These are phyloP conservation scores for Fraxinus albicans DNA, from an alignment of 305 asterid genomes.

Conservation along the genomic window DNA sequence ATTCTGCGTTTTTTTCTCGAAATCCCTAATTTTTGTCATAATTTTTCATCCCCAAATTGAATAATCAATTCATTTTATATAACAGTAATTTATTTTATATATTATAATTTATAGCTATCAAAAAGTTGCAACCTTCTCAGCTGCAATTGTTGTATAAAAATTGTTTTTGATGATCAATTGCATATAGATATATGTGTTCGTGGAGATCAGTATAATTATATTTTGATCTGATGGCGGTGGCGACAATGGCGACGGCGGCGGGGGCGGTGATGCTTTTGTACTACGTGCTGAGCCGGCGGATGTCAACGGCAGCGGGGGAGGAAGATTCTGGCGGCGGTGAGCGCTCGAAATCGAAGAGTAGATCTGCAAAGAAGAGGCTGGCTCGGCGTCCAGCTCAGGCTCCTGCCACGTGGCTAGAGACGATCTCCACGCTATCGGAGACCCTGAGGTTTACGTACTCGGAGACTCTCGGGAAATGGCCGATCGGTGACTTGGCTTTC, in stretches of 20 bases:
- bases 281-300: constrained; percentile 64
- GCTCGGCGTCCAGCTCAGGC: constrained; percentile 88
- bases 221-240: constrained; percentile 62
- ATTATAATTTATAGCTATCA: neutral
- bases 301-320: constrained; percentile 32
- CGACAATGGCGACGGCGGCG: constrained; percentile 87
- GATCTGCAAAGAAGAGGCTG: constrained; percentile 60
- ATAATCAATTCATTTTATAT: neutral
- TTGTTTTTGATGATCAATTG: neutral
- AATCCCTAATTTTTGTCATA: neutral
- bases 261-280: constrained; percentile 74
- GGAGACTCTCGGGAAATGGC: constrained; percentile 94
- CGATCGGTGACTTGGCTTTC: constrained; percentile 86
- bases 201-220: constrained; percentile 10
- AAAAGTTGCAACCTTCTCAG: neutral
- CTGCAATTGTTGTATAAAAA: neutral
- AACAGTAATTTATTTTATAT: neutral
- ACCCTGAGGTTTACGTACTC: constrained; percentile 82
- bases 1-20: neutral
- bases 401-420: constrained; percentile 89
- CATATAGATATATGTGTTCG: constrained; percentile 4
- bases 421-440: constrained; percentile 70
- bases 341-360: constrained; percentile 48
- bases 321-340: constrained; percentile 47
- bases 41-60: neutral